Evolutionary conservation across 176 grass and related monocot species (phyloP).

Genomic region (Poa annua): DNA sequence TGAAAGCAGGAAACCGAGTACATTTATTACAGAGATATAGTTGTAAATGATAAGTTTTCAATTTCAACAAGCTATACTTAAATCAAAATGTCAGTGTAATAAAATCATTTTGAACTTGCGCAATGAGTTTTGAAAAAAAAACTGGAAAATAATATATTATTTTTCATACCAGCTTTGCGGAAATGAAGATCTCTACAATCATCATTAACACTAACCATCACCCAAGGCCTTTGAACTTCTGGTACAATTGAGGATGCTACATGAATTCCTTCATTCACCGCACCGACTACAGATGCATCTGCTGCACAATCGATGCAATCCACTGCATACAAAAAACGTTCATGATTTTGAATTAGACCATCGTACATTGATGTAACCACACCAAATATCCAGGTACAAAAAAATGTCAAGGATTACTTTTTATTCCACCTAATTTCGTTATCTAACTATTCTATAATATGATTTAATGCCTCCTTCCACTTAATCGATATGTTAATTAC

Average conservation of each 20-base stretch:
- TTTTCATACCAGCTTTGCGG: conserved; percentile 79
- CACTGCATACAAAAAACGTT: conserved; percentile 51
- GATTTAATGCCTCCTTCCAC: neutral
- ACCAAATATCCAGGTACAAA: neutral
- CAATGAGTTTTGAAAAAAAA: neutral
- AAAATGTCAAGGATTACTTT: neutral
- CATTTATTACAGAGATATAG: neutral
- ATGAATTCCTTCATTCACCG: conserved; percentile 91
- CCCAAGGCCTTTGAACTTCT: conserved; percentile 68
- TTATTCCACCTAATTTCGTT: neutral
- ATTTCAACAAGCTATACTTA: neutral
- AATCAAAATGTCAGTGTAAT: neutral
- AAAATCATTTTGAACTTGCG: neutral
- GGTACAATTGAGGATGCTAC: conserved; percentile 65
- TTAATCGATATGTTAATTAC: neutral
- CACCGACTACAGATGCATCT: conserved; percentile 77
- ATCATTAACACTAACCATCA: conserved; percentile 95
- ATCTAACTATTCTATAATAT: conserved; percentile 14
- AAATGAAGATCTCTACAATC: conserved; percentile 93
- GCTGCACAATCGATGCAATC: conserved; percentile 97
- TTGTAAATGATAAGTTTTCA: no score
- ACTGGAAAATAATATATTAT: neutral
- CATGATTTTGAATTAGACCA: neutral
- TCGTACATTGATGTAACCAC: neutral
- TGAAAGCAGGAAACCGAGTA: conserved; percentile 12